These are phyloP conservation scores for Tylopilus rubrobrunneus DNA, from an alignment of 768 basidiomycete genomes.

Conservation along the genomic window DNA sequence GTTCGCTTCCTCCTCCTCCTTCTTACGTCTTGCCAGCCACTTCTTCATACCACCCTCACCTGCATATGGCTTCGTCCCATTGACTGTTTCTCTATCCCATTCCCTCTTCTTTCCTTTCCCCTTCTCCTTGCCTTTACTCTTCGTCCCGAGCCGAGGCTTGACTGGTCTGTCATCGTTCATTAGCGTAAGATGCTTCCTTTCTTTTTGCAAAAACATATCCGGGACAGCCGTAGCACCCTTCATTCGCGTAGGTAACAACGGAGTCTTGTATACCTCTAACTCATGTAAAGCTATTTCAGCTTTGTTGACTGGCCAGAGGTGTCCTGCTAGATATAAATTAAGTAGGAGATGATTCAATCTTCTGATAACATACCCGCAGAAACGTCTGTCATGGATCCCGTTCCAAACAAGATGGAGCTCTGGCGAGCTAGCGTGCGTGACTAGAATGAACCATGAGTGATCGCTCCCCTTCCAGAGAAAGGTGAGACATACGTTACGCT, in stretches of 20 bases:
- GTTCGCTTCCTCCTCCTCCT: slow-evolving; percentile 50
- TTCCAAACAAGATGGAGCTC: slow-evolving; percentile 48
- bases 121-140: slow-evolving; percentile 33
- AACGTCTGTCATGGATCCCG: slow-evolving; percentile 32
- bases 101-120: slow-evolving; percentile 34
- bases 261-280: slow-evolving; percentile 76
- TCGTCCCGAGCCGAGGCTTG: slow-evolving; percentile 46
- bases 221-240: slow-evolving; percentile 43
- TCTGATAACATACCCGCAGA: slow-evolving; percentile 29
- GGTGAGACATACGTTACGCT: slow-evolving; percentile 45
- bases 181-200: slow-evolving; percentile 40
- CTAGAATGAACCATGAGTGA: slow-evolving; percentile 28
- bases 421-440: slow-evolving; percentile 49
- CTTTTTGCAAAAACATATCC: slow-evolving; percentile 60
- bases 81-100: slow-evolving; percentile 35
- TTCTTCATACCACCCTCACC: slow-evolving; percentile 80
- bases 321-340: slow-evolving; percentile 22
- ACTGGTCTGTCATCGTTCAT: slow-evolving; percentile 58
- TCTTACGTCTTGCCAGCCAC: slow-evolving; percentile 57
- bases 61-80: slow-evolving; percentile 71
- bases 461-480: neutral
- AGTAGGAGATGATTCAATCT: slow-evolving; percentile 6
- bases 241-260: slow-evolving; percentile 61
- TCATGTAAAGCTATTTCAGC: slow-evolving; percentile 69
- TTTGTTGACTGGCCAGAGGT: slow-evolving; percentile 39